Conservation (phyloP, 768 basidiomycete species). For the Leccinum fibrillosum region DNA sequence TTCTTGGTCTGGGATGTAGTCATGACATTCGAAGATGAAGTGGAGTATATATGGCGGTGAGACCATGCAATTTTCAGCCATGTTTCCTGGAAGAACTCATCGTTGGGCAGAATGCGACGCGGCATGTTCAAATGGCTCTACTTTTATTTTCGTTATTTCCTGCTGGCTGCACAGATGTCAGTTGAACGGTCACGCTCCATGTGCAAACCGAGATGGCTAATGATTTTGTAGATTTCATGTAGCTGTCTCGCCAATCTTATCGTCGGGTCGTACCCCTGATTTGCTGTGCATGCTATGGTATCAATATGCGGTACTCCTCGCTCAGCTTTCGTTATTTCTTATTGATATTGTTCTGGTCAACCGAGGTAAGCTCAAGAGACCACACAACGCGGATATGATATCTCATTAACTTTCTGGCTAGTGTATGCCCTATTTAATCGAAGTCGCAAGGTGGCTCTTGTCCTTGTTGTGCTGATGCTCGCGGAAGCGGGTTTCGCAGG, state of each 20-base stretch:
- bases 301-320: neutral
- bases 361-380: slow-evolving; percentile 19
- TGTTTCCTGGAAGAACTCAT: neutral
- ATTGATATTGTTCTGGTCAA: slow-evolving; percentile 23
- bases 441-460: slow-evolving; percentile 24
- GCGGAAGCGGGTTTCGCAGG: slow-evolving; percentile 15
- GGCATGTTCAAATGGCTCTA: slow-evolving; percentile 13
- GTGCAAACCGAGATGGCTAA: neutral
- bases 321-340: slow-evolving; percentile 11
- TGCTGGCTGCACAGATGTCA: slow-evolving; percentile 14
- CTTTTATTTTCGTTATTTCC: slow-evolving; percentile 19
- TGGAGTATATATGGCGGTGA: slow-evolving; percentile 33
- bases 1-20: slow-evolving; percentile 30
- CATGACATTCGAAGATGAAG: slow-evolving; percentile 25
- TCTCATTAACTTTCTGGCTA: neutral
- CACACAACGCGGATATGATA: neutral
- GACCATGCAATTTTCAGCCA: neutral
- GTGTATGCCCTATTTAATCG: slow-evolving; percentile 35
- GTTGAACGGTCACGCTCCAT: neutral
- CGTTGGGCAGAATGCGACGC: slow-evolving; percentile 11
- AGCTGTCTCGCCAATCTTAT: slow-evolving; percentile 3
- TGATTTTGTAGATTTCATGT: slow-evolving; percentile 9
- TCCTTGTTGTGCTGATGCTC: slow-evolving; percentile 12
- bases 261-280: slow-evolving; percentile 8
- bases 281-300: slow-evolving; percentile 14